phyloP scores from a whole-genome alignment of 495 filamentous ascomycete genomes.

The Hypomontagnella submonticulosa region DNA sequence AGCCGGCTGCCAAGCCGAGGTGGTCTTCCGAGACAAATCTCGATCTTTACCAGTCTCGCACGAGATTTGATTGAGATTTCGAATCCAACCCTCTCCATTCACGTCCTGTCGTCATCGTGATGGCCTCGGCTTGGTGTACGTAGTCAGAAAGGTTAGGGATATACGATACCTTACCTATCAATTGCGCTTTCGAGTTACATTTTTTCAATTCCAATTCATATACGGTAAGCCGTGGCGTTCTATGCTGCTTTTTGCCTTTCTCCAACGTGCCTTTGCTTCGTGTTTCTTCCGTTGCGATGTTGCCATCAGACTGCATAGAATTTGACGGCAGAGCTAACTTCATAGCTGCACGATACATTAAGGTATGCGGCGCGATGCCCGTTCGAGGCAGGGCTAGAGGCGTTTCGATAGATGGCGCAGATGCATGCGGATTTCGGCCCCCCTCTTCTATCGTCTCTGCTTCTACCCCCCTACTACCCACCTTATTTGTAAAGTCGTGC shows the following conservation, averaged over 20 bases:
- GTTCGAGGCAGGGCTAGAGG: slow-evolving; percentile 39
- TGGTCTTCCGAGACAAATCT: slow-evolving; percentile 40
- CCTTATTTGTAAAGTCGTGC: slow-evolving; percentile 45
- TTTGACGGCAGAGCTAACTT: background rate
- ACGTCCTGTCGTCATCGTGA: slow-evolving; percentile 38
- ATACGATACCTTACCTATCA: slow-evolving; percentile 34
- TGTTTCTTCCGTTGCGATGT: slow-evolving; percentile 15
- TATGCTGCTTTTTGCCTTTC: background rate
- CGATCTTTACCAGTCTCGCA: slow-evolving; percentile 32
- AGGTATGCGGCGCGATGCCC: slow-evolving; percentile 29
- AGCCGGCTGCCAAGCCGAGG: slow-evolving; percentile 28
- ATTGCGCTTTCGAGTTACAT: slow-evolving; percentile 21
- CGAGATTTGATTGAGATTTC: slow-evolving; percentile 40
- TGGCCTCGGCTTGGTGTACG: background rate
- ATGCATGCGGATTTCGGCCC: slow-evolving; percentile 27
- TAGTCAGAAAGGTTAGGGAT: slow-evolving; percentile 18
- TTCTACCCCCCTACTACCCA: slow-evolving; percentile 25
- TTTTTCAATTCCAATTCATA: slow-evolving; percentile 10
- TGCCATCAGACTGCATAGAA: slow-evolving; percentile 2
- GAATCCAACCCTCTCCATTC: slow-evolving; percentile 31
- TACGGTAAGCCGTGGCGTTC: slow-evolving; percentile 7
- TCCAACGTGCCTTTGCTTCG: slow-evolving; percentile 10
- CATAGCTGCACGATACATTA: slow-evolving; percentile 13
- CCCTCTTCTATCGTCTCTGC: slow-evolving; percentile 9
- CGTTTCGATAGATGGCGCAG: slow-evolving; percentile 42